Conservation (phyloP, 2,329 filamentous ascomycete species). For the Trichophyton simii region DNA sequence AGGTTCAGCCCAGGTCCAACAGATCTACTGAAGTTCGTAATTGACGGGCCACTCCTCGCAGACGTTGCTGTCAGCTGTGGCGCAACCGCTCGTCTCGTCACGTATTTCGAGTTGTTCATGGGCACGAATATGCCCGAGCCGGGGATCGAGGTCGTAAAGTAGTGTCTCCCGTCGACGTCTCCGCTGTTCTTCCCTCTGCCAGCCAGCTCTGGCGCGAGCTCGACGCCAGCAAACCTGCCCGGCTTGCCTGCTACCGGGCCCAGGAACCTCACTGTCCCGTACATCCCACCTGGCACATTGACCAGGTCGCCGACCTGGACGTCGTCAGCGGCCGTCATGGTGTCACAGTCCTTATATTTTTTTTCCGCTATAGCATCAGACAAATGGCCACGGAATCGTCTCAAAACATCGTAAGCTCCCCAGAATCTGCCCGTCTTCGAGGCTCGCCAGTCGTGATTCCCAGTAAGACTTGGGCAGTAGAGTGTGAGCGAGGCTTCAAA, state of each 20-base stretch:
- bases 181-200: conserved; percentile 85
- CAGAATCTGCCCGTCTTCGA: background rate
- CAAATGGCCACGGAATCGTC: background rate
- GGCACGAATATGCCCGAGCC: conserved; percentile 92
- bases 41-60: conserved; percentile 46
- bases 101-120: conserved; percentile 56
- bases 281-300: conserved; percentile 87
- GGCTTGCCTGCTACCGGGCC: conserved; percentile 79
- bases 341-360: background rate
- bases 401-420: background rate
- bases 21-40: conserved; percentile 79
- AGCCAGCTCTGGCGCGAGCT: conserved; percentile 70
- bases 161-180: conserved; percentile 74
- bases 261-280: conserved; percentile 77
- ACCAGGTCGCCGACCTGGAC: conserved; percentile 70
- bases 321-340: conserved; percentile 24
- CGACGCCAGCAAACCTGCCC: conserved; percentile 83
- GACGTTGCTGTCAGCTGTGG: conserved; percentile 61
- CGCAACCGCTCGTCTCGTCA: conserved; percentile 50
- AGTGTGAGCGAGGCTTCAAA: background rate
- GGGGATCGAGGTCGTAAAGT: conserved; percentile 67
- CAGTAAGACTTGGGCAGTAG: background rate
- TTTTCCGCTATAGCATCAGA: background rate
- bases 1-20: conserved; percentile 65
- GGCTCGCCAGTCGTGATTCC: background rate